Evolutionary conservation across 495 filamentous ascomycete species (phyloP).

Genomic region (Neurospora sp.): DNA sequence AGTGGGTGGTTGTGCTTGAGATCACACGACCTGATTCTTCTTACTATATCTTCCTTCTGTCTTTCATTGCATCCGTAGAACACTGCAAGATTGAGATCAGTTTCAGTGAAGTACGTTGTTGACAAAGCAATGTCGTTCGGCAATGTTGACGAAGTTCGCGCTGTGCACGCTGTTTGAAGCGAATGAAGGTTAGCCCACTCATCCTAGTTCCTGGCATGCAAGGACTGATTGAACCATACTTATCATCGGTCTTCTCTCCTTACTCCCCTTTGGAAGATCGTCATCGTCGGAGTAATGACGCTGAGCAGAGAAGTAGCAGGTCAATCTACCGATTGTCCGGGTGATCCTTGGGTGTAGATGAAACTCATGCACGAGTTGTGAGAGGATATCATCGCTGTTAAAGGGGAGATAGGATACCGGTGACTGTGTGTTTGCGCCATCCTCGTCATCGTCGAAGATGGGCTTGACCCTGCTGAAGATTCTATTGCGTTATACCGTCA

Average conservation of each 20-base stretch:
- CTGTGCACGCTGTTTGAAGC: not conserved
- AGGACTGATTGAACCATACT: not conserved
- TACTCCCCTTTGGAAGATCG: not conserved
- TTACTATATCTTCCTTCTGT: not conserved
- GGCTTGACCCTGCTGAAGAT: not conserved
- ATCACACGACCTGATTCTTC: not conserved
- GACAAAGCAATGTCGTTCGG: not conserved
- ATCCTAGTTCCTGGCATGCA: too few relatives aligned
- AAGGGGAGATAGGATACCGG: not conserved
- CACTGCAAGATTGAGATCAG: not conserved
- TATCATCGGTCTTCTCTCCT: not conserved
- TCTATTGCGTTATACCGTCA: not conserved
- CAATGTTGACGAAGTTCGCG: not conserved
- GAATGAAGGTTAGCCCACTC: not conserved
- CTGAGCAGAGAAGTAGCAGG: slow-evolving; percentile 1
- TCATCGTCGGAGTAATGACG: not conserved
- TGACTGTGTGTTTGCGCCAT: not conserved
- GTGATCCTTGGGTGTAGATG: not conserved
- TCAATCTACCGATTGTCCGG: not conserved
- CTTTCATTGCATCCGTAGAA: not conserved
- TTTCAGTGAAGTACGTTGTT: not conserved
- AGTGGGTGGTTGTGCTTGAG: not conserved
- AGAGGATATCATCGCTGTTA: not conserved
- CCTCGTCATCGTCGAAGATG: not conserved
- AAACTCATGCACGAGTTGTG: not conserved